phyloP scores from a whole-genome alignment of 345 rosid species.

The Tarenaya hassleriana region DNA sequence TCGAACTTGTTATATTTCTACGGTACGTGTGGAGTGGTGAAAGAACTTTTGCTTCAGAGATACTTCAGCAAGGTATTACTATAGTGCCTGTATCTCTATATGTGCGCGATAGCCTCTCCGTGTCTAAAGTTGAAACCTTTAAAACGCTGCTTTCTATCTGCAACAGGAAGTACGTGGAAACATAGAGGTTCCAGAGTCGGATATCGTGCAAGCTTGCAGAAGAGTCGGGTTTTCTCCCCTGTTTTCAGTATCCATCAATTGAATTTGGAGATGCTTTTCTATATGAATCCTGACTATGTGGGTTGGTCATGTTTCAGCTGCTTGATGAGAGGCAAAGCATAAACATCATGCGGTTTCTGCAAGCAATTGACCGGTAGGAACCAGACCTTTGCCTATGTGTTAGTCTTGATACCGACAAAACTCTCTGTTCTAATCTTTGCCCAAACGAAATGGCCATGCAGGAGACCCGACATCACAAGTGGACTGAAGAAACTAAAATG shows the following conservation, averaged over 20 bases:
- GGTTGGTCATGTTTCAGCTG: constrained; percentile 36
- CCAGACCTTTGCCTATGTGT: not conserved
- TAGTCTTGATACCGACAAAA: not conserved
- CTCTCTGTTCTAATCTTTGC: not conserved
- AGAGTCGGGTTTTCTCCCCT: constrained; percentile 38
- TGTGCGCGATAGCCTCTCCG: constrained; percentile 1
- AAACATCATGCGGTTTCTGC: constrained; percentile 60
- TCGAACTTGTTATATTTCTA: constrained; percentile 75
- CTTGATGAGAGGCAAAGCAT: constrained; percentile 81
- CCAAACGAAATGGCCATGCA: constrained; percentile 27
- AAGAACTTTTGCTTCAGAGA: constrained; percentile 75
- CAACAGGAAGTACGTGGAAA: constrained; percentile 84
- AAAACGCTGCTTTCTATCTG: constrained; percentile 14
- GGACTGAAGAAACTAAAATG: constrained; percentile 76
- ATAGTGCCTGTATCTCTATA: not conserved
- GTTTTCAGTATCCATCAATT: not conserved
- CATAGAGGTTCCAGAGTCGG: constrained; percentile 79
- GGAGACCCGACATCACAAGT: constrained; percentile 75
- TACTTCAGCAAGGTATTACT: constrained; percentile 82
- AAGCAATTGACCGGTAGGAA: constrained; percentile 53
- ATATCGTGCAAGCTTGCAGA: constrained; percentile 86
- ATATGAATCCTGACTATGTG: not conserved
- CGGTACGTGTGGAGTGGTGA: constrained; percentile 81
- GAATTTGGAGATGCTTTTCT: constrained; percentile 1
- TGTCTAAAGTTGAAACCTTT: constrained; percentile 3